Base-by-base conservation (phyloP, 129 eudicot genomes). In the Ambrosia trifida region DNA sequence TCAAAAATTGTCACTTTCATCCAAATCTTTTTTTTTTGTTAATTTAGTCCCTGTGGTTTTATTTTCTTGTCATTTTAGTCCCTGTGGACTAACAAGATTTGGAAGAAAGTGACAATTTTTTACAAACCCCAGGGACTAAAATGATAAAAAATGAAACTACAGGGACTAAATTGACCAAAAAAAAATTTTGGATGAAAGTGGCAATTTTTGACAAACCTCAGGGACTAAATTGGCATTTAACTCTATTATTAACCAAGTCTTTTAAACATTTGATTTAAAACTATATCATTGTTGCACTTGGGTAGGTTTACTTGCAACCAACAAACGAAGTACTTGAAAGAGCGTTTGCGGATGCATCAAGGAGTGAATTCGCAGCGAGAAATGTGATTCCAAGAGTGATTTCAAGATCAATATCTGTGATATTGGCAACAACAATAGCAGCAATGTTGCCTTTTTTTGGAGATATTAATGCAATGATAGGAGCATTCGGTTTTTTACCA, bases 391-490 rank as follows among this genome's bases (percentile, higher is more conserved):
- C 98, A 4, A 69, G 98, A 73, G 28, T 87, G 68, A 66, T 94
- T 11, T 83, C 86, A n/a, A 76, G 98, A 68, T 89, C 98, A 12
- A 35, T 89, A 12, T 85, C 95, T 0, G 90, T 94, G 40, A 63
- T 75, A 12, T 45, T 87, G 51, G 85, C 95, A 20, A 85, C 88
- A 5, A 82, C 83, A 6, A 71, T 89, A 28, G 88, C 95, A 17
- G 95, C 96, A 76, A 89, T 94, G 96, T 74, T 94, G 19, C 98
- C 98, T 7, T 94, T 94, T 76, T 94, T 94, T 32, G 98, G 95
- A 70, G 98, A 94, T 73, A 82, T 94, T 40, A 93, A 78, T 56
- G 92, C 91, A 11, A 28, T 94, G 52, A 71, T 87, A 1, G 98
- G 98, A 31, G 88, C 96, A 17, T 94, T 94, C 31, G 95, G 98